These are phyloP conservation scores for Alloascoidea hylecoeti DNA, from an alignment of 805 yeast species.

Conservation along the genomic window DNA sequence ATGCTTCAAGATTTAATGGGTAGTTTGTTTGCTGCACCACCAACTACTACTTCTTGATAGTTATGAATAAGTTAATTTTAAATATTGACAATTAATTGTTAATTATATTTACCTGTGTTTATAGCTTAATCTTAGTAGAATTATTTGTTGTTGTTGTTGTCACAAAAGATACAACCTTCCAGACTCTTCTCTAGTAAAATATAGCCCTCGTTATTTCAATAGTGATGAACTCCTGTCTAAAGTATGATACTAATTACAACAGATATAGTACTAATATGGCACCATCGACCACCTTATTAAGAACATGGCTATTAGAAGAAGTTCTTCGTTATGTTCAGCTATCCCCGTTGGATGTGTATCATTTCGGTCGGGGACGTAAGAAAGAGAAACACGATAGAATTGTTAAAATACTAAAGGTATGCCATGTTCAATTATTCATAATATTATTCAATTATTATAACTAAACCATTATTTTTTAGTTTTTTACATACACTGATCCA, in stretches of 20 bases:
- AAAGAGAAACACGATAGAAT: not conserved
- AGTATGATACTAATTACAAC: not conserved
- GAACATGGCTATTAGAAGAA: not conserved
- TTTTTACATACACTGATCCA: not conserved
- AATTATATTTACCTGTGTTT: too few species aligned
- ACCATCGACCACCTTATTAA: not conserved
- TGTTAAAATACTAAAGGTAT: not conserved
- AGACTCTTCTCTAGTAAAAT: too few species aligned
- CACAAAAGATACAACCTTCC: too few species aligned
- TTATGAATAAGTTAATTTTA: too few species aligned
- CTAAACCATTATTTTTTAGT: too few species aligned
- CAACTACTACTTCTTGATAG: too few species aligned
- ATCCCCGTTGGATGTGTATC: not conserved
- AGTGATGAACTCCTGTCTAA: too few species aligned
- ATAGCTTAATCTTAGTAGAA: too few species aligned
- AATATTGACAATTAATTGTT: too few species aligned
- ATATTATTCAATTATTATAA: not conserved
- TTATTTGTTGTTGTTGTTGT: too few species aligned
- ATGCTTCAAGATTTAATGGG: slow-evolving; percentile 68
- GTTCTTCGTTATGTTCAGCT: not conserved
- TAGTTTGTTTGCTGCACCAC: slow-evolving; percentile 35
- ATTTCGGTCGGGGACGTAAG: not conserved
- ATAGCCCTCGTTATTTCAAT: too few species aligned
- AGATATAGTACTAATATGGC: not conserved
- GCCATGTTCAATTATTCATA: not conserved